A percentile compares a stretch with the other conserved stretches of the same genome.
Conservation (phyloP, 2,329 filamentous ascomycete species). For the Cordyceps fumosorosea region DNA sequence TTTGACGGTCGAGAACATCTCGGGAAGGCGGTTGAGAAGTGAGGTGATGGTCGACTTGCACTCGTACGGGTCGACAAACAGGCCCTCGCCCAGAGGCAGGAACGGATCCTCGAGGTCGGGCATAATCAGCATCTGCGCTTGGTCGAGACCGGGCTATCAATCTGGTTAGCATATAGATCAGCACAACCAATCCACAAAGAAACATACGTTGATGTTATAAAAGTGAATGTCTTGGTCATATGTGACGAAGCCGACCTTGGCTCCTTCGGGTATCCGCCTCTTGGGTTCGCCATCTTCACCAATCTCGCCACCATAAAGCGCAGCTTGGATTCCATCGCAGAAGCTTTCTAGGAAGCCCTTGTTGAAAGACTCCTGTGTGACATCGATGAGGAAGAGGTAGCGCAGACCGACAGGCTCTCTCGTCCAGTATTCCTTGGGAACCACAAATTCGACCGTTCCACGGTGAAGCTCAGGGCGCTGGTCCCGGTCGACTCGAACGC, state of each 20-base stretch:
- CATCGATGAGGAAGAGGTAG: constrained; percentile 89
- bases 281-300: constrained; percentile 46
- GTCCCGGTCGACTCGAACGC: constrained; percentile 78
- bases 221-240: constrained; percentile 97
- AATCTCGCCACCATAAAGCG: constrained; percentile 69
- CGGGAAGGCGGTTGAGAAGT: constrained; percentile 76
- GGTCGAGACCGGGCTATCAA: constrained; percentile 62
- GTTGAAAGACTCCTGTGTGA: constrained; percentile 84
- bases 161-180: constrained; percentile 13
- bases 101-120: constrained; percentile 96
- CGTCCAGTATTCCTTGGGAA: constrained; percentile 98
- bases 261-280: constrained; percentile 63
- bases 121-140: constrained; percentile 98
- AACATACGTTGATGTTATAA: constrained; percentile 81
- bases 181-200: not conserved
- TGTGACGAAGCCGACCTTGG: constrained; percentile 90
- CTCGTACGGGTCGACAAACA: constrained; percentile 92
- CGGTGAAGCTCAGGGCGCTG: constrained; percentile 83
- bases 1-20: constrained; percentile 80
- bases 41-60: constrained; percentile 80
- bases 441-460: constrained; percentile 91
- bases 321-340: constrained; percentile 78
- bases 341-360: constrained; percentile 86
- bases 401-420: constrained; percentile 83
- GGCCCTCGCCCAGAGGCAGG: constrained; percentile 79